Base-by-base conservation (phyloP, 768 basidiomycete species). In the Trametes cubensis region DNA sequence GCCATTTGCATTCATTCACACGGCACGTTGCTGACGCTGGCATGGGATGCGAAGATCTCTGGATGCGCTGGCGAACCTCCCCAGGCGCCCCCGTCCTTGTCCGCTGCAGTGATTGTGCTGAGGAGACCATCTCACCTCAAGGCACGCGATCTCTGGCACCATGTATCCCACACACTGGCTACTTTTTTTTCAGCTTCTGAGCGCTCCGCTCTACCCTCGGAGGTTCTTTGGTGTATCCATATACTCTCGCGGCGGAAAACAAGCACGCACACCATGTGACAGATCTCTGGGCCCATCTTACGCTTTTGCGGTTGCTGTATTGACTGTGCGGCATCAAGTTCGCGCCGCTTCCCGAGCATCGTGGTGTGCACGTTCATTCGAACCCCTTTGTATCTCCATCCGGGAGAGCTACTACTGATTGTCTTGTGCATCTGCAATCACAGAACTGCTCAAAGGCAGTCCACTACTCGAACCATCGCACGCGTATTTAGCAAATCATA, bases 201-300 rank as follows among this genome's bases (percentile, higher is more conserved):
- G 62, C 62, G 62, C 62, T 63, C 62, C 62, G 62, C 41, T 55
- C 46, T 25, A 20, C 40, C 58, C 56, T 59, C 62, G 62, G 62
- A 63, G 55, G 49, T 52, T 55, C 61, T 55, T 56, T 25, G 34
- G 34, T 45, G 26, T 34, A 45, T 23, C 49, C 48, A 47, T 34
- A 21, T 51, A 45, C 42, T 34, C 44, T 46, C 13, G 41, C 50
- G 38, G 44, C 44, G 48, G 44, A 52, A 47, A 21, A 38, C 55
- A 38, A 52, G 30, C 49, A 46, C 40, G 34, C 34, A 44, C 26
- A 23, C 30, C 50, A 44, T 41, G 47, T 26, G 47, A 30, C 62
- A 26, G 13, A 54, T 11, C 18, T 26, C 55, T 54, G 62, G 57
- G 40, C 38, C 58, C 14, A 18, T 28, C 25, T 20, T 40, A 3